Conservation (phyloP, 2,329 filamentous ascomycete species). For the Colletotrichum sp. region DNA sequence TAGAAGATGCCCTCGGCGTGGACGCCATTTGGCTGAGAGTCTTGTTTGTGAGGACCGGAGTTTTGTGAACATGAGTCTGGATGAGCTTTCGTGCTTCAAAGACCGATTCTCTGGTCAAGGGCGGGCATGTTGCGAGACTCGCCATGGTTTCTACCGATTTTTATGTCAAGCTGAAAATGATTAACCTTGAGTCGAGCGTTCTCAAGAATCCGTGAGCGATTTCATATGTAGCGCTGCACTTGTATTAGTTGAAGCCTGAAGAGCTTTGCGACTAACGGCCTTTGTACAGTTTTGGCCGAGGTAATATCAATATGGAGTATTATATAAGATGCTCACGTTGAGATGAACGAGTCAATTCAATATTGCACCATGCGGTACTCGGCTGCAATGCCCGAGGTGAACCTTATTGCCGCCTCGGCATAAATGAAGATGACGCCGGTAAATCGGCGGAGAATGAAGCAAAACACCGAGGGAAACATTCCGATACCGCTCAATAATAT, state of each 20-base stretch:
- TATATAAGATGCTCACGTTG: not conserved
- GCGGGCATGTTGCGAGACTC: constrained; percentile 58
- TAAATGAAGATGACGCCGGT: not conserved
- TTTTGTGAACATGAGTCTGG: constrained; percentile 77
- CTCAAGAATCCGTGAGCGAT: not conserved
- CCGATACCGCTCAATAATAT: not conserved
- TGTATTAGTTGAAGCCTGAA: not conserved
- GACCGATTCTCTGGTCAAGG: constrained; percentile 77
- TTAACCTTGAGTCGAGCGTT: not conserved
- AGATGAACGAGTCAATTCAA: not conserved
- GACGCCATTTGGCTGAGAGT: constrained; percentile 80
- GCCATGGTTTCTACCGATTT: constrained; percentile 47
- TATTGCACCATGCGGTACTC: not conserved
- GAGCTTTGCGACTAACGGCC: not conserved
- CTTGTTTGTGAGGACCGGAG: constrained; percentile 80
- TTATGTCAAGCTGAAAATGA: not conserved
- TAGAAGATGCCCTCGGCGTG: constrained; percentile 65
- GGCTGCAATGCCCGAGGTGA: not conserved
- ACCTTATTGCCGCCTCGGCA: not conserved
- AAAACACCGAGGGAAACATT: not conserved
- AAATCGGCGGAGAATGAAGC: not conserved
- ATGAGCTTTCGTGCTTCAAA: constrained; percentile 75
- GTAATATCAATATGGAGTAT: not conserved
- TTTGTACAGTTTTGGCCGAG: not conserved
- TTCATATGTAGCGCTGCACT: not conserved